A percentile compares a stretch with the other conserved stretches of the same genome.
phyloP scores from a whole-genome alignment of 768 basidiomycete species.

The Ramaria rubella region DNA sequence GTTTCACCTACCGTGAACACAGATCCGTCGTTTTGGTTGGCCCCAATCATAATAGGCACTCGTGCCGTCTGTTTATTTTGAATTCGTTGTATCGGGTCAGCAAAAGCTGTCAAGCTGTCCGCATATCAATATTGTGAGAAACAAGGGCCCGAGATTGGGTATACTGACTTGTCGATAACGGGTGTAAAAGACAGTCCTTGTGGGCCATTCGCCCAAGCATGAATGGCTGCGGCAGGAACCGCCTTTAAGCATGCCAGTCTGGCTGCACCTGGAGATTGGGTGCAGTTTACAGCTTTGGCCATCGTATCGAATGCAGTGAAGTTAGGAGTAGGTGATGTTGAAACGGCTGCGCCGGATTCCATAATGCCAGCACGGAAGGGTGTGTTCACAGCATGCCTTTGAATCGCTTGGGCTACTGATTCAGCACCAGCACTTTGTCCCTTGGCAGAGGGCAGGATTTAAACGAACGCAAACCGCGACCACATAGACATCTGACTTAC shows the following conservation, averaged over 20 bases:
- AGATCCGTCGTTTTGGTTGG: slow-evolving; percentile 18
- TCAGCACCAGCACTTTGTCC: slow-evolving; percentile 7
- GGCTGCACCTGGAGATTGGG: slow-evolving; percentile 14
- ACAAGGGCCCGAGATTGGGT: not conserved
- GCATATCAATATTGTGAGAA: not conserved
- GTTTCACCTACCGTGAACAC: slow-evolving; percentile 15
- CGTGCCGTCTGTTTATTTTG: slow-evolving; percentile 13
- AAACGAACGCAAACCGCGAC: not conserved
- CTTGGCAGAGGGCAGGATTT: not conserved
- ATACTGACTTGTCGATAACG: slow-evolving; percentile 6
- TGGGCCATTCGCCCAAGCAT: slow-evolving; percentile 15
- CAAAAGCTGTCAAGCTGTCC: slow-evolving; percentile 1
- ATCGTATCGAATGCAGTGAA: slow-evolving; percentile 27
- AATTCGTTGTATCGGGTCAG: slow-evolving; percentile 17
- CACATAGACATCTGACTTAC: not conserved
- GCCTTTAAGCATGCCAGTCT: slow-evolving; percentile 20
- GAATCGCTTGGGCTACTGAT: slow-evolving; percentile 1
- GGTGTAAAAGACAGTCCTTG: slow-evolving; percentile 4
- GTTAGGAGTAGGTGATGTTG: slow-evolving; percentile 18
- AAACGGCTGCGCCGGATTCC: slow-evolving; percentile 29
- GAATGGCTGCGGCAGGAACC: slow-evolving; percentile 18
- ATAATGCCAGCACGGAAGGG: slow-evolving; percentile 49
- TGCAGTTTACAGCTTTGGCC: slow-evolving; percentile 15
- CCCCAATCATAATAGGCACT: slow-evolving; percentile 17
- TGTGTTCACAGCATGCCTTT: slow-evolving; percentile 14